Conservation (phyloP, 768 basidiomycete species). For the Boletus vinaceobasis region DNA sequence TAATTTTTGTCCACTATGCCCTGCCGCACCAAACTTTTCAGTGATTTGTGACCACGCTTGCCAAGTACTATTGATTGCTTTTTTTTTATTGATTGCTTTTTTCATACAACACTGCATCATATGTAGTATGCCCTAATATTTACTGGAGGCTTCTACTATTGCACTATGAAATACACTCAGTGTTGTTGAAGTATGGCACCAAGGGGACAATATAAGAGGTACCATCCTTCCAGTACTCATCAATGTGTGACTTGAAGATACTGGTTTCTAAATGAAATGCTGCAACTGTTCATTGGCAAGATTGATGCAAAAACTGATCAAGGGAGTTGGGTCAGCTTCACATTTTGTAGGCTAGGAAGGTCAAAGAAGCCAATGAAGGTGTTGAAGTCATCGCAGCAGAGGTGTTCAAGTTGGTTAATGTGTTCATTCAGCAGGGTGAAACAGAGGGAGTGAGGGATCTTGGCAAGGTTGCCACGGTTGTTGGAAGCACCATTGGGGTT, state of each 20-base stretch:
- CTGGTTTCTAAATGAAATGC: slow-evolving; percentile 68
- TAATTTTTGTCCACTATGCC: too few species aligned
- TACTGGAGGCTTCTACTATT: too few species aligned
- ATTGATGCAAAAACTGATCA: slow-evolving; percentile 93
- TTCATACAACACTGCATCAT: too few species aligned
- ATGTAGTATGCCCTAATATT: too few species aligned
- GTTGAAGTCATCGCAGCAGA: slow-evolving; percentile 44
- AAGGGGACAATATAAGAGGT: slow-evolving; percentile 38
- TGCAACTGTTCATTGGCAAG: slow-evolving; percentile 92
- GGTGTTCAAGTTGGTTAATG: slow-evolving; percentile 90
- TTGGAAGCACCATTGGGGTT: slow-evolving; percentile 87
- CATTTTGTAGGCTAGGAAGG: slow-evolving; percentile 89
- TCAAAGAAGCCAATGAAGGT: slow-evolving; percentile 91
- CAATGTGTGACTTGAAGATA: slow-evolving; percentile 78
- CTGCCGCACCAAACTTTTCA: too few species aligned
- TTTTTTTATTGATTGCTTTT: too few species aligned
- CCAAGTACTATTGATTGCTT: too few species aligned
- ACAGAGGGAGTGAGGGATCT: slow-evolving; percentile 89
- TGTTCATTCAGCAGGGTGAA: slow-evolving; percentile 98
- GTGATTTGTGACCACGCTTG: too few species aligned
- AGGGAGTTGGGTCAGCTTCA: slow-evolving; percentile 87
- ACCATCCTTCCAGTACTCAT: slow-evolving; percentile 82
- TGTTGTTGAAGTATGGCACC: too few species aligned
- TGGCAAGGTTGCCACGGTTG: slow-evolving; percentile 91
- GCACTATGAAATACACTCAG: too few species aligned